phyloP scores from a whole-genome alignment of 192 early-diverging fungal species.

The Neocallimastix lanati region DNA sequence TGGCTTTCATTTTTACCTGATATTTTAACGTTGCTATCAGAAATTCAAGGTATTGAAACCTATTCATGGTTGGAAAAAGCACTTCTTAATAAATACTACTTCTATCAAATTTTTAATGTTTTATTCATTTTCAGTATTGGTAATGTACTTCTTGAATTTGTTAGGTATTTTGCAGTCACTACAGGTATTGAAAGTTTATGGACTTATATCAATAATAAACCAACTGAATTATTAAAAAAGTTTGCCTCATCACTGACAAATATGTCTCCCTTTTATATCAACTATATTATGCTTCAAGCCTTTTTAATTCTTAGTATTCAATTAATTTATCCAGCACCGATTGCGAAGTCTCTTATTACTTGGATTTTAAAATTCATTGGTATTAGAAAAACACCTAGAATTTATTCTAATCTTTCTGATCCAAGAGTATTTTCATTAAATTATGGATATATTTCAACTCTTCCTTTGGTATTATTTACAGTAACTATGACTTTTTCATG shows the following conservation, averaged over 20 bases:
- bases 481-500: conserved; percentile 60
- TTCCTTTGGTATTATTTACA: conserved; percentile 47
- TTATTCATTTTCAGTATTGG: conserved; percentile 53
- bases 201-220: conserved; percentile 21
- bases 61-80: background rate
- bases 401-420: conserved; percentile 50
- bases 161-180: conserved; percentile 15
- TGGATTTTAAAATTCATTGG: conserved; percentile 23
- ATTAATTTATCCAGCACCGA: conserved; percentile 41
- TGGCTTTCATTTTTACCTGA: conserved; percentile 54
- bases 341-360: conserved; percentile 19
- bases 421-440: conserved; percentile 37
- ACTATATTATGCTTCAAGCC: conserved; percentile 49
- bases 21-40: conserved; percentile 21
- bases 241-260: background rate
- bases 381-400: conserved; percentile 53
- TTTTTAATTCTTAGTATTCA: conserved; percentile 51
- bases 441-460: conserved; percentile 49
- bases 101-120: conserved; percentile 58
- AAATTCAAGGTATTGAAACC: background rate
- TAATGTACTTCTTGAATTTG: conserved; percentile 39
- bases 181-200: conserved; percentile 8
- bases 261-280: conserved; percentile 60
- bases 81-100: conserved; percentile 37
- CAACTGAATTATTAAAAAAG: background rate